These are phyloP conservation scores for Obelidium mucronatum DNA, from an alignment of 192 early-diverging fungal genomes.

Conservation along the genomic window DNA sequence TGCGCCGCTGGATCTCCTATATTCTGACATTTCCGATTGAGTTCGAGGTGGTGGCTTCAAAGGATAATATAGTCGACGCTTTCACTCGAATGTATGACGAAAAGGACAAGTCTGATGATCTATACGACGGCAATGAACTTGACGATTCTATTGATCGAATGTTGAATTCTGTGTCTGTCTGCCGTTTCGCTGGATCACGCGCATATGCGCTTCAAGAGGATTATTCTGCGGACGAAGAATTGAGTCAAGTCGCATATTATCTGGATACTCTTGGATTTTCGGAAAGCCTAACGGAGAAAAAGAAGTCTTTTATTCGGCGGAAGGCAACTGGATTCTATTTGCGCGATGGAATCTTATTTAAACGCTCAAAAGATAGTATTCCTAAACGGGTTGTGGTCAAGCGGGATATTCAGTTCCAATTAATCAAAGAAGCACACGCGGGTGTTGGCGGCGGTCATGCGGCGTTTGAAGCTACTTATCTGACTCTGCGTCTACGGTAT, in stretches of 20 bases:
- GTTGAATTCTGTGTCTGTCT: too few relatives aligned
- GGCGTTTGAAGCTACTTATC: not conserved
- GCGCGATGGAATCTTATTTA: not conserved
- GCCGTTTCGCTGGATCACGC: too few relatives aligned
- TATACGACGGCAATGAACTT: not conserved
- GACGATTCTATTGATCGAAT: not conserved
- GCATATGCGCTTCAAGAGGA: not conserved
- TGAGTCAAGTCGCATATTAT: not conserved
- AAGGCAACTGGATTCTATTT: too few relatives aligned
- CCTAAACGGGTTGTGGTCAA: not conserved
- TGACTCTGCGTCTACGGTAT: not conserved
- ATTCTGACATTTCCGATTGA: not conserved
- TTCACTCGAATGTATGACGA: not conserved
- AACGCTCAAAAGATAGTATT: not conserved
- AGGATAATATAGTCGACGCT: not conserved
- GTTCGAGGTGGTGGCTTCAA: not conserved
- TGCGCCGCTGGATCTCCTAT: not conserved
- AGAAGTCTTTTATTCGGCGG: too few relatives aligned
- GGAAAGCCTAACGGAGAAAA: too few relatives aligned
- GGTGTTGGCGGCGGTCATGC: not conserved
- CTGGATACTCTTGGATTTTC: too few relatives aligned
- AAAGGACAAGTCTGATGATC: not conserved
- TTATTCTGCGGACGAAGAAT: not conserved
- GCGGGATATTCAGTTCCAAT: not conserved
- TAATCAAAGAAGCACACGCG: not conserved